Conservation (phyloP, 768 basidiomycete species). For the Tricholoma saponaceum region DNA sequence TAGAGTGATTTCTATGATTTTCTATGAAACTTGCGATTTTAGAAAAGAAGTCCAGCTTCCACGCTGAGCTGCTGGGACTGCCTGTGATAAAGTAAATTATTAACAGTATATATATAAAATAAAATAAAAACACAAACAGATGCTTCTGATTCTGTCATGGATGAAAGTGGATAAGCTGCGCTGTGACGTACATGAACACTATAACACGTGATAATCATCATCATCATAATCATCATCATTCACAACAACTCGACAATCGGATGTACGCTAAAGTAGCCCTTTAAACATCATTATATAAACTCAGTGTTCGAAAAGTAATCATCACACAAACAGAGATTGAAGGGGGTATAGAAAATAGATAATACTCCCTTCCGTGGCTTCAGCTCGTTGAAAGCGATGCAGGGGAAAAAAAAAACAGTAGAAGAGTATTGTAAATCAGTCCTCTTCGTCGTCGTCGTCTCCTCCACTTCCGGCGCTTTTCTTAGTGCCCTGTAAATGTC, state of each 20-base stretch:
- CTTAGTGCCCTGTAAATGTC: constrained; percentile 15
- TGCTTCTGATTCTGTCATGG: not conserved
- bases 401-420: not conserved
- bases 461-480: constrained; percentile 27
- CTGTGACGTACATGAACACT: no score
- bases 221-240: no score
- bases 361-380: not conserved
- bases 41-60: constrained; percentile 88
- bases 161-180: not conserved
- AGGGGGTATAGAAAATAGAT: not conserved
- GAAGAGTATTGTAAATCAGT: not conserved
- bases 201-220: no score
- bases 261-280: no score
- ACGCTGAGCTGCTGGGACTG: constrained; percentile 80
- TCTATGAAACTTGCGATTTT: constrained; percentile 70
- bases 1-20: no score
- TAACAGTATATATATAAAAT: not conserved
- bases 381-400: not conserved
- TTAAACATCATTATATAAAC: not conserved
- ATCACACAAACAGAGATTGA: not conserved
- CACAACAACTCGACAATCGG: no score
- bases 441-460: constrained; percentile 25
- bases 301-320: not conserved
- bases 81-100: constrained; percentile 34
- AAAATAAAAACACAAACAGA: not conserved